Conservation (phyloP, 441 rosid genomes). For the Gossypium schwendimanii region DNA sequence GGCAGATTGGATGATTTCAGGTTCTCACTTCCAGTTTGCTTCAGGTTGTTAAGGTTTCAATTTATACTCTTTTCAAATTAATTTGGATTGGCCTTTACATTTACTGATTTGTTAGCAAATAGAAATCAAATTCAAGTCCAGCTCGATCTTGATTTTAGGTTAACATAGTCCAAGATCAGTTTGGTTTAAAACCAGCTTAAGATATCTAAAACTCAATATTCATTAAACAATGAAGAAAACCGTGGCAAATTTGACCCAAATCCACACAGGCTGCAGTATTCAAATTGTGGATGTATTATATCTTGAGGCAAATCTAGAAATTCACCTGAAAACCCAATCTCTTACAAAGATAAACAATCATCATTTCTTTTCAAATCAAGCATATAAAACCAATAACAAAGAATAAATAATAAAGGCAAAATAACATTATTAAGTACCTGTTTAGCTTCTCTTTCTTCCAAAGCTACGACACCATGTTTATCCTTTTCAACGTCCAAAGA, state of each 20-base stretch:
- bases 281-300: constrained; percentile 5
- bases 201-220: not conserved
- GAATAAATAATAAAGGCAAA: not conserved
- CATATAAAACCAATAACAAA: no score
- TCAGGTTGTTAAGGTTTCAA: not conserved
- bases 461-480: constrained; percentile 21
- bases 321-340: not conserved
- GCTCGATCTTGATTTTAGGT: not conserved
- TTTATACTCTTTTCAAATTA: not conserved
- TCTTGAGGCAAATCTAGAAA: constrained; percentile 1
- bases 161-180: not conserved
- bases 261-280: not conserved
- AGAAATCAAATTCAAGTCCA: not conserved
- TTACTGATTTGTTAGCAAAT: not conserved
- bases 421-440: constrained; percentile 35
- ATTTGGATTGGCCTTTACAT: not conserved
- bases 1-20: not conserved
- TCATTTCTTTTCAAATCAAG: not conserved
- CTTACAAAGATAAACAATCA: not conserved
- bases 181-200: not conserved
- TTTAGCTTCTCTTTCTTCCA: constrained; percentile 41
- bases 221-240: not conserved
- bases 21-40: not conserved
- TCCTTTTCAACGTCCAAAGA: constrained; percentile 31
- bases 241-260: constrained; percentile 3